Base-by-base conservation (phyloP, 2,329 filamentous ascomycete species). In the Ophiostoma novo-ulmi region DNA sequence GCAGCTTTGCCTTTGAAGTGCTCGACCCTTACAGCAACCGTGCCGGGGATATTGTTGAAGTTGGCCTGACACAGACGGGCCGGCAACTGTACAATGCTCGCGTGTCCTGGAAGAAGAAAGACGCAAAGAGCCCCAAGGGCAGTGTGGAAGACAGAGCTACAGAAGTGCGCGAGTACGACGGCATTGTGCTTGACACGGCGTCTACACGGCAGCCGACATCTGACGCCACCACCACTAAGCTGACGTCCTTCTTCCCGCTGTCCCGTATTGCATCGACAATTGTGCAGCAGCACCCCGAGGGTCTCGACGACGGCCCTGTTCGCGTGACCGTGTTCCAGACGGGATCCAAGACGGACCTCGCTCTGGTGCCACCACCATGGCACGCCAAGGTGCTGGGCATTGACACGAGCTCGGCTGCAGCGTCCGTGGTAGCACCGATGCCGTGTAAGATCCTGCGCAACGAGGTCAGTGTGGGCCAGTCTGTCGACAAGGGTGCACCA, bases 361-460 rank as follows among this genome's bases (percentile, higher is more conserved):
- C 80, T 11, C 79, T 89, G n/a, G 77, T 85, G 58, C 80, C 81
- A 22, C 93, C 94, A 0, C 83, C 84, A 64, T 99, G 94, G 93
- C 90, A 91, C 71, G 91, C 93, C 75, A 94, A 96, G 80, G 93
- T 93, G 0, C 83, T 97, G 8, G 94, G 94, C 0, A 82, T 91
- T 73, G 72, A 72, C 44, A 48, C 44, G 55, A 94, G 92, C 78
- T 92, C 97, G 77, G 85, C 86, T 0, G 85, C 89, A 10, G 94
- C 94, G 72, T 95, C 91, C 69, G 93, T 98, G 1, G 85, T 92
- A 35, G 93, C 95, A 31, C 95, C 95, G 0, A 99, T 99, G 95
- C 95, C 95, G 1, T 98, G 95, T 81, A 98, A 98, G 82, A 90
- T 99, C 36, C 81, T 99, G 73, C 88, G 92, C 74, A 95, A 97